These are phyloP conservation scores for Isabelozyma gotoi DNA, from an alignment of 805 yeast species.

Conservation along the genomic window DNA sequence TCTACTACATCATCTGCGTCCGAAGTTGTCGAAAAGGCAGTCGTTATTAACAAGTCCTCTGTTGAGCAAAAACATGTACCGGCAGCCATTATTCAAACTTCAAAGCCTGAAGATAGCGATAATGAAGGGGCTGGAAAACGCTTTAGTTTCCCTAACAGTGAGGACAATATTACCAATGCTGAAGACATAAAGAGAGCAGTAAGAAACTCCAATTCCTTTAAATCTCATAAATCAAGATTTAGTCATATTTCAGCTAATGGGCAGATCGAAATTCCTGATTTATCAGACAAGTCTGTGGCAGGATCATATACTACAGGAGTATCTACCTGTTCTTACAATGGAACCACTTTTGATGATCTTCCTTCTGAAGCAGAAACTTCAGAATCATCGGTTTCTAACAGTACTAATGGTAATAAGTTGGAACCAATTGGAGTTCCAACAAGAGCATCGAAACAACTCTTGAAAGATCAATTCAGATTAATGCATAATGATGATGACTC, in stretches of 20 bases:
- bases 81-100: background rate
- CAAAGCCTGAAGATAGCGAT: constrained; percentile 15
- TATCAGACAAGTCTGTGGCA: constrained; percentile 18
- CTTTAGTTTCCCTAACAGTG: constrained; percentile 39
- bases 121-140: constrained; percentile 35
- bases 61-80: background rate
- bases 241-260: constrained; percentile 22
- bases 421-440: constrained; percentile 40
- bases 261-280: constrained; percentile 43
- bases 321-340: constrained; percentile 15
- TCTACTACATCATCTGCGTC: too few relatives aligned
- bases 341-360: constrained; percentile 26
- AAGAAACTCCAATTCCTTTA: constrained; percentile 9
- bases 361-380: constrained; percentile 16
- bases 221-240: constrained; percentile 12
- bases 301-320: constrained; percentile 9
- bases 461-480: constrained; percentile 24
- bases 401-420: constrained; percentile 8
- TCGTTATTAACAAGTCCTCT: too few relatives aligned
- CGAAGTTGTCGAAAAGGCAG: too few relatives aligned
- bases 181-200: constrained; percentile 12
- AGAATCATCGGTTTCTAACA: constrained; percentile 8
- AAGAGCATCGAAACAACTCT: constrained; percentile 25
- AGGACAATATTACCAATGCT: constrained; percentile 32
- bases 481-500: constrained; percentile 22